Evolutionary conservation across 2,329 filamentous ascomycete genomes (phyloP).

Genomic region (Xylaria sp.): DNA sequence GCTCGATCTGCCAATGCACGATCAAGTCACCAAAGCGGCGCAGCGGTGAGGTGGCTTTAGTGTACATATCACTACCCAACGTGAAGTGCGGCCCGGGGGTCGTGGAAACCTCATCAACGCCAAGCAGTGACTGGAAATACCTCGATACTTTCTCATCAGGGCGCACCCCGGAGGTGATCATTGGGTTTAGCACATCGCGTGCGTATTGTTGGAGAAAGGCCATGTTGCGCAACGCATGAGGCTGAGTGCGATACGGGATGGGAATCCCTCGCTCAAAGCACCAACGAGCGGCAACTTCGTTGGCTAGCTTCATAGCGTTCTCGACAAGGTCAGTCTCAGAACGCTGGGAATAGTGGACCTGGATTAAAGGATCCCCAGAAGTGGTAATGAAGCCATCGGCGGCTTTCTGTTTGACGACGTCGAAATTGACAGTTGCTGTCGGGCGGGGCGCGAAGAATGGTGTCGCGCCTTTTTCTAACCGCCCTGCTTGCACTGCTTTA

Average conservation of each 20-base stretch:
- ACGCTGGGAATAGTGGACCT: constrained; percentile 43
- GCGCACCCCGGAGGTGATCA: constrained; percentile 44
- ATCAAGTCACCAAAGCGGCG: constrained; percentile 68
- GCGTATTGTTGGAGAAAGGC: constrained; percentile 47
- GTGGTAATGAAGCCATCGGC: constrained; percentile 42
- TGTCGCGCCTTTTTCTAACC: constrained; percentile 55
- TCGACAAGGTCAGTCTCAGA: constrained; percentile 49
- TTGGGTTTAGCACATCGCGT: constrained; percentile 47
- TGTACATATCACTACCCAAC: constrained; percentile 65
- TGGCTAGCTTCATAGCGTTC: constrained; percentile 65
- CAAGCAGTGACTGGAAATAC: constrained; percentile 49
- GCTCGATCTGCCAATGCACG: constrained; percentile 71
- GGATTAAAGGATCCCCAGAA: constrained; percentile 58
- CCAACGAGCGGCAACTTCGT: constrained; percentile 66
- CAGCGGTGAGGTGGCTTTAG: constrained; percentile 70
- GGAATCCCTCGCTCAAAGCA: constrained; percentile 63
- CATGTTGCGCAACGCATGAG: constrained; percentile 47
- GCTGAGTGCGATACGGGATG: constrained; percentile 62
- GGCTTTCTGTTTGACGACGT: constrained; percentile 38
- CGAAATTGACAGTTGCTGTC: constrained; percentile 51
- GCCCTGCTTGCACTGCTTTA: constrained; percentile 49
- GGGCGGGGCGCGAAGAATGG: constrained; percentile 54
- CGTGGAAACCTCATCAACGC: constrained; percentile 59
- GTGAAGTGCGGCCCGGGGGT: constrained; percentile 60
- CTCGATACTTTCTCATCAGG: constrained; percentile 42